Percentiles rank a stretch among this genome's conserved stretches.
These are phyloP conservation scores for Populus alba DNA, from an alignment of 345 rosid species.

Conservation along the genomic window DNA sequence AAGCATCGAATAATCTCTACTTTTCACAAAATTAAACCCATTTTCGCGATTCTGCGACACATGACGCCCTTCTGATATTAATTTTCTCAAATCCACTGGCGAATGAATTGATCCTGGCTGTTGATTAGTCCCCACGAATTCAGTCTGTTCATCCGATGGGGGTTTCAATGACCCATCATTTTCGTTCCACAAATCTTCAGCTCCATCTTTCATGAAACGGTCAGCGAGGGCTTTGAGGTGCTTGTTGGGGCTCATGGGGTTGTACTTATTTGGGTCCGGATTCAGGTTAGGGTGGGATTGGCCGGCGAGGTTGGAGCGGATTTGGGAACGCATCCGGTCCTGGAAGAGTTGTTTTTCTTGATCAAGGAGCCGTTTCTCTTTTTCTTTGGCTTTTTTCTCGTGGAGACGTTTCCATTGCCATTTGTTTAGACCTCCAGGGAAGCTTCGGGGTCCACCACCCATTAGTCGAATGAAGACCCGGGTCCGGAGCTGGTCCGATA, in stretches of 20 bases:
- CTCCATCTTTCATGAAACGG: slow-evolving; percentile 84
- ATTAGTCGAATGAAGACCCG: slow-evolving; percentile 51
- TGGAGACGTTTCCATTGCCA: slow-evolving; percentile 99
- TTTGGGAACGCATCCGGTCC: slow-evolving; percentile 68
- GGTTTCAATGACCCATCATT: slow-evolving; percentile 65
- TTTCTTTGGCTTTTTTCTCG: slow-evolving; percentile 88
- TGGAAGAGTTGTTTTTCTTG: slow-evolving; percentile 93
- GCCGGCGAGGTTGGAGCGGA: slow-evolving; percentile 52
- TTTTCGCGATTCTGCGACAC: slow-evolving; percentile 5
- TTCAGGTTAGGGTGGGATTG: slow-evolving; percentile 17
- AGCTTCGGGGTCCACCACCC: slow-evolving; percentile 98
- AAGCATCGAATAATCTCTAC: slow-evolving; percentile 50
- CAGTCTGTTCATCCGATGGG: slow-evolving; percentile 26
- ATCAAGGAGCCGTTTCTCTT: slow-evolving; percentile 74
- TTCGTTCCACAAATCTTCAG: slow-evolving; percentile 90
- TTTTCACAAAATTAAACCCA: slow-evolving; percentile 15
- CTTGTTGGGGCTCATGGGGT: slow-evolving; percentile 55
- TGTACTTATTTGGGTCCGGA: slow-evolving; percentile 18
- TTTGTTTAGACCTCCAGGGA: slow-evolving; percentile 90
- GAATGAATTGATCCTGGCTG: slow-evolving; percentile 17
- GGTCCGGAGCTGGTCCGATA: slow-evolving; percentile 19
- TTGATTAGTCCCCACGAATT: slow-evolving; percentile 11
- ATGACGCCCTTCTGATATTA: slow-evolving; percentile 26
- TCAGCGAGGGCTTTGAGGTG: slow-evolving; percentile 78
- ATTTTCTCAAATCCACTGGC: slow-evolving; percentile 51